Base-by-base conservation (phyloP, 2,329 filamentous ascomycete species). In the Alternaria angustiovoidea region DNA sequence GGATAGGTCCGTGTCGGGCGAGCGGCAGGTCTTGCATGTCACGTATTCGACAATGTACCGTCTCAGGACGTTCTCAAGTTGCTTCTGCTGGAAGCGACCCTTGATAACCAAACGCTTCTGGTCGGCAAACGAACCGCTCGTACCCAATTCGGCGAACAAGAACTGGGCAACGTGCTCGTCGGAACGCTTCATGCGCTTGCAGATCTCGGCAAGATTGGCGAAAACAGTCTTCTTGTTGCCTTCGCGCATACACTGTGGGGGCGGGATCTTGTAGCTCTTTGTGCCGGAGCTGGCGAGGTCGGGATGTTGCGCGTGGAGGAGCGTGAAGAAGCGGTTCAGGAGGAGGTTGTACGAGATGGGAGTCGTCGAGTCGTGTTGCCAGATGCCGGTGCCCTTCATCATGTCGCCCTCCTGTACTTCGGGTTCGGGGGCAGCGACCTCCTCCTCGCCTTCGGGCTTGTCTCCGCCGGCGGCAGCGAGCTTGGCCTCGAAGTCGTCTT, bases 11-110 rank as follows among this genome's bases (percentile, higher is more conserved):
- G 73, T 74, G 43, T 75, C 73, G 54, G 73, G 73, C 32, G 71
- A 74, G 16, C 73, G 72, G 86, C 95, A 99, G 41, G 95, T 99
- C 85, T 97, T 97, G 90, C 95, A 99, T 53, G 94, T 97, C 65
- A 99, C 94, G 78, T 98, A 98, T 84, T 98, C 94, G 81, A 96
- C 89, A 79, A 97, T 97, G 81, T 97, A 97, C 85, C 94, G 92
- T 83, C 94, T 87, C 78, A 98, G 83, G 54, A 98, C 93, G 82
- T 96, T 97, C 85, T 99, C 95, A 78, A 98, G 94, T 85, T 98
- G 94, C 84, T 97, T 97, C 85, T 98, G 94, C 82, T 98, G 94
- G 91, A 99, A 99, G 78, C 95, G 92, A 86, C 95, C 95, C 87
- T 97, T 97, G 87, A 99, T 99, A 78, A 99, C 94, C 75, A 99